Percentiles rank a stretch among this genome's conserved stretches.
phyloP scores from a whole-genome alignment of 331 rosid genomes.

The Malus hybrid region DNA sequence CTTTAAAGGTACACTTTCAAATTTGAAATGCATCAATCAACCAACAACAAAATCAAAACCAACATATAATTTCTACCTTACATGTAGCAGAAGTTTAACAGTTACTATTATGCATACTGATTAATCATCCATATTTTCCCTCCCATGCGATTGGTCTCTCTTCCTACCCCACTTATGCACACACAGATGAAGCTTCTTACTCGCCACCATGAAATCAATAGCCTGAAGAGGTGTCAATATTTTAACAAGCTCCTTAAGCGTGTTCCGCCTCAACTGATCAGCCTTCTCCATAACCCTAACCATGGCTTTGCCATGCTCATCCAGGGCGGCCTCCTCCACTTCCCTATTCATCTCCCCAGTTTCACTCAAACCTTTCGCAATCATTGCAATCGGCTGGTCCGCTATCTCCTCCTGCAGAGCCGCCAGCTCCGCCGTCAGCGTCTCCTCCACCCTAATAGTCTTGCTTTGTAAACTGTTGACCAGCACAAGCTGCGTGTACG shows the following conservation, averaged over 20 bases:
- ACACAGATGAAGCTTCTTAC: constrained; percentile 35
- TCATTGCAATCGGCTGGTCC: constrained; percentile 9
- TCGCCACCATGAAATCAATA: constrained; percentile 17
- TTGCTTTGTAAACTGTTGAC: constrained; percentile 4
- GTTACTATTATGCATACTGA: background rate
- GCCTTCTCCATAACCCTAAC: constrained; percentile 18
- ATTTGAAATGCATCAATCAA: no score
- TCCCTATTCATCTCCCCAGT: constrained; percentile 10
- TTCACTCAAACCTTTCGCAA: background rate
- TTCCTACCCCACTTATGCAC: constrained; percentile 32
- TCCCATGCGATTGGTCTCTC: constrained; percentile 19
- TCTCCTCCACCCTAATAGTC: constrained; percentile 15
- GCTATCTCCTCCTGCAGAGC: constrained; percentile 23
- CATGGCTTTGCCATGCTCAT: constrained; percentile 16
- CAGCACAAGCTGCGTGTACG: background rate
- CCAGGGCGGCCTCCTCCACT: constrained; percentile 16
- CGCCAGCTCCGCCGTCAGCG: constrained; percentile 7
- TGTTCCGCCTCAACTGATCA: constrained; percentile 22
- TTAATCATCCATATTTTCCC: background rate
- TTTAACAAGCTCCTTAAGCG: constrained; percentile 14
- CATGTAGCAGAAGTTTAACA: no score
- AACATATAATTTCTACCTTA: no score
- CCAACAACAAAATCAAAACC: no score
- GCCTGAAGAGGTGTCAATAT: constrained; percentile 24
- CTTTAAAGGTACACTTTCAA: no score